phyloP scores from a whole-genome alignment of 2,329 filamentous ascomycete species.

The Xylariaceae sp. region DNA sequence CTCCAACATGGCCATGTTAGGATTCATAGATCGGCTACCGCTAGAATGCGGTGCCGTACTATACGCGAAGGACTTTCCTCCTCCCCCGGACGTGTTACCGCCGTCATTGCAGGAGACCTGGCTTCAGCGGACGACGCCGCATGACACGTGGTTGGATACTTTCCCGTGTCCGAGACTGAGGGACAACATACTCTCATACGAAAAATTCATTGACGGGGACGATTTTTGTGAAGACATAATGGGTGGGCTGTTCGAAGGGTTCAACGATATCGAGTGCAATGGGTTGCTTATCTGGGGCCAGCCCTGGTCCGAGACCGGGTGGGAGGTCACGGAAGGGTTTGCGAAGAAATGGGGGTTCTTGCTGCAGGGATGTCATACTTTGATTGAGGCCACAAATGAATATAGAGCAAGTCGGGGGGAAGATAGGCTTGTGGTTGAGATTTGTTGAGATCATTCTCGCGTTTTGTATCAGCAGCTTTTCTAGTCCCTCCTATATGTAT shows the following conservation, averaged over 20 bases:
- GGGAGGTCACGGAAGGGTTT: slow-evolving; percentile 49
- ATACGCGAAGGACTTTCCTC: slow-evolving; percentile 28
- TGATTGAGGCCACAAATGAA: slow-evolving; percentile 45
- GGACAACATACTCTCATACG: slow-evolving; percentile 39
- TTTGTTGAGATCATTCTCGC: slow-evolving; percentile 10
- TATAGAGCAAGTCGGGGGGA: slow-evolving; percentile 46
- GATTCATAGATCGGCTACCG: slow-evolving; percentile 33
- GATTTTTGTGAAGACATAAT: slow-evolving; percentile 41
- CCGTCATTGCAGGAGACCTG: slow-evolving; percentile 36
- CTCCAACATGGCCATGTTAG: slow-evolving; percentile 35
- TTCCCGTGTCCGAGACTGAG: slow-evolving; percentile 38
- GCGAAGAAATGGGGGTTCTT: slow-evolving; percentile 45
- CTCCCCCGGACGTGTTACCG: slow-evolving; percentile 29
- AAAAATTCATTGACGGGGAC: slow-evolving; percentile 35
- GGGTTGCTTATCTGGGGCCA: slow-evolving; percentile 46
- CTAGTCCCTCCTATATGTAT: background rate
- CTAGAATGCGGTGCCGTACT: slow-evolving; percentile 35
- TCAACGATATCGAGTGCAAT: slow-evolving; percentile 35
- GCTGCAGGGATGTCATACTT: slow-evolving; percentile 42
- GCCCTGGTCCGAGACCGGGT: slow-evolving; percentile 44
- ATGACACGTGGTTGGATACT: slow-evolving; percentile 42
- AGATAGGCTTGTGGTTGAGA: slow-evolving; percentile 32
- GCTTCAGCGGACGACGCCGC: slow-evolving; percentile 35
- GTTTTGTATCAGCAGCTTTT: background rate
- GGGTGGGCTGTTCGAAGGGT: slow-evolving; percentile 41